Conservation (phyloP, 106 monocot genomes). For the Dioscorea zingiberensis region DNA sequence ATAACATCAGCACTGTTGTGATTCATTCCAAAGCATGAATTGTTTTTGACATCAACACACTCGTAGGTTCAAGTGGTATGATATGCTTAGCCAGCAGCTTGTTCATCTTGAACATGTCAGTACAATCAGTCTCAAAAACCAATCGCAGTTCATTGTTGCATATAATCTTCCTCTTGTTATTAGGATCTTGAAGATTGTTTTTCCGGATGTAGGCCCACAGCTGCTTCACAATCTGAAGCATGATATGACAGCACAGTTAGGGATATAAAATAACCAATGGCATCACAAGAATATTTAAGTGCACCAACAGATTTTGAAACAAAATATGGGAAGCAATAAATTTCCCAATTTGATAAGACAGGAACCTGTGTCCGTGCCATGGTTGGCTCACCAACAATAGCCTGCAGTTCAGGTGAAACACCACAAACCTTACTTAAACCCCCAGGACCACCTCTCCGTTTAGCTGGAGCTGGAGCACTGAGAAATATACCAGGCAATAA, state of each 20-base stretch:
- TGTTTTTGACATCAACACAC: slow-evolving; percentile 23
- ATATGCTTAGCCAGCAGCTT: slow-evolving; percentile 92
- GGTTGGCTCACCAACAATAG: slow-evolving; percentile 89
- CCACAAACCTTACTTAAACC: slow-evolving; percentile 91
- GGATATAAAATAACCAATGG: too few species aligned
- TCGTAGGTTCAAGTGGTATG: slow-evolving; percentile 47
- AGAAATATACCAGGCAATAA: not conserved
- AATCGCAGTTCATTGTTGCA: slow-evolving; percentile 88
- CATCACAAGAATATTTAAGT: too few species aligned
- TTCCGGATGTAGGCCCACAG: slow-evolving; percentile 93
- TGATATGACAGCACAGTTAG: too few species aligned
- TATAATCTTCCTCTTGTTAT: slow-evolving; percentile 89
- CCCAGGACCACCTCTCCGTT: slow-evolving; percentile 86
- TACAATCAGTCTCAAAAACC: slow-evolving; percentile 92
- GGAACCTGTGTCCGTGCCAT: slow-evolving; percentile 91
- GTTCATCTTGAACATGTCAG: slow-evolving; percentile 99
- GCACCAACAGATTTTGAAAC: too few species aligned
- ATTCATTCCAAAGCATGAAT: too few species aligned
- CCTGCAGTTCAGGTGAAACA: slow-evolving; percentile 82
- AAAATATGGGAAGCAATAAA: not conserved
- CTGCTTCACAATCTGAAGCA: slow-evolving; percentile 83
- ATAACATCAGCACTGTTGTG: too few species aligned
- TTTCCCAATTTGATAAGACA: not conserved
- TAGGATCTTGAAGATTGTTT: slow-evolving; percentile 94
- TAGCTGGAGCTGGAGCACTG: slow-evolving; percentile 48